Conservation (phyloP, 495 filamentous ascomycete species). For the Lindgomyces ingoldianus region DNA sequence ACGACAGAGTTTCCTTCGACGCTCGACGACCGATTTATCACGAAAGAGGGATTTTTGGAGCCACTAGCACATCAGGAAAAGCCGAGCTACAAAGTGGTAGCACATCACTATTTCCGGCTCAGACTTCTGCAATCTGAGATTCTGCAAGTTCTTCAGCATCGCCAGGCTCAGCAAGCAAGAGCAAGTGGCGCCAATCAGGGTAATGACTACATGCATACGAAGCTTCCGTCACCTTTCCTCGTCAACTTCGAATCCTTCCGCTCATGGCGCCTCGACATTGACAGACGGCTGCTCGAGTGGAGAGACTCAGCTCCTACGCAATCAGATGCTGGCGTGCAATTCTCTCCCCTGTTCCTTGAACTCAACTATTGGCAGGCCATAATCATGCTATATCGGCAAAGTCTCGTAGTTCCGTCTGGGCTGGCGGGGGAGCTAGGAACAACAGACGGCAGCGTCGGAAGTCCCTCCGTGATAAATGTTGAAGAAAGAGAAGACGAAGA, state of each 20-base stretch:
- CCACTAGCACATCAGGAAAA: slow-evolving; percentile 47
- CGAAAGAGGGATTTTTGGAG: slow-evolving; percentile 68
- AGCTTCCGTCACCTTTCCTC: slow-evolving; percentile 82
- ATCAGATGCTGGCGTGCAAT: slow-evolving; percentile 78
- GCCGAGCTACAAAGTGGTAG: slow-evolving; percentile 84
- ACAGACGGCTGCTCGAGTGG: slow-evolving; percentile 82
- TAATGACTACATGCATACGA: slow-evolving; percentile 74
- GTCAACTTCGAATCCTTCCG: slow-evolving; percentile 81
- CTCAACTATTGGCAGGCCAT: slow-evolving; percentile 98
- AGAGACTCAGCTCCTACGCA: slow-evolving; percentile 76
- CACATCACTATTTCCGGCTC: slow-evolving; percentile 88
- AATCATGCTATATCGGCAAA: slow-evolving; percentile 93
- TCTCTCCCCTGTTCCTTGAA: slow-evolving; percentile 83
- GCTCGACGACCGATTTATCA: slow-evolving; percentile 86
- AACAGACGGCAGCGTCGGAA: slow-evolving; percentile 62
- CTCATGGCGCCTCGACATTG: slow-evolving; percentile 85
- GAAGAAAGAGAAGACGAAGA: slow-evolving; percentile 81
- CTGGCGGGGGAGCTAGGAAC: slow-evolving; percentile 77
- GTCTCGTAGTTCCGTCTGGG: slow-evolving; percentile 79
- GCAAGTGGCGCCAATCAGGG: slow-evolving; percentile 56
- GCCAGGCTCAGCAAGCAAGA: slow-evolving; percentile 70
- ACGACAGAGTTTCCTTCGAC: slow-evolving; percentile 89
- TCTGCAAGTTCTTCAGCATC: slow-evolving; percentile 86
- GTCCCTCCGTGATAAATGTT: slow-evolving; percentile 58
- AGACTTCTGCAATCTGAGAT: slow-evolving; percentile 95